These are phyloP conservation scores for Saccharomyces jurei DNA, from an alignment of 805 yeast species.

Conservation along the genomic window DNA sequence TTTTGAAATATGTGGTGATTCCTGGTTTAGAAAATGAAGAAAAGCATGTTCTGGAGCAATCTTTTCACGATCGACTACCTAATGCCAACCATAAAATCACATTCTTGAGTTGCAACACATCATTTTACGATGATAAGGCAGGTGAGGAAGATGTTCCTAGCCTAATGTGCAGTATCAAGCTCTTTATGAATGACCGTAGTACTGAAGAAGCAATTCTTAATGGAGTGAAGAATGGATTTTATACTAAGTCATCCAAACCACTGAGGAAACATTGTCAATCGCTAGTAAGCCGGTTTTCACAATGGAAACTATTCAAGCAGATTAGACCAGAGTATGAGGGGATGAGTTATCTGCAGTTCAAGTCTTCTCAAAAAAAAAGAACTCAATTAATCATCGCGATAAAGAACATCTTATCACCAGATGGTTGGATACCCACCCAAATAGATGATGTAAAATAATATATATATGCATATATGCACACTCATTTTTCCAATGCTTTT, in stretches of 20 bases:
- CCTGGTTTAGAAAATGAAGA: constrained; percentile 22
- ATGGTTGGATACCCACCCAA: constrained; percentile 41
- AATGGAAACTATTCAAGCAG: constrained; percentile 17
- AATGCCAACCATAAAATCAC: constrained; percentile 1
- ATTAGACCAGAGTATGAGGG: constrained; percentile 1
- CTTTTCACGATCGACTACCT: constrained; percentile 7
- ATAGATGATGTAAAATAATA: constrained; percentile 31
- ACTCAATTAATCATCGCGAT: constrained; percentile 25
- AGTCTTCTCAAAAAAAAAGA: constrained; percentile 25
- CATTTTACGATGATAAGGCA: constrained; percentile 16
- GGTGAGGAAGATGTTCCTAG: constrained; percentile 13
- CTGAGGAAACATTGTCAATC: constrained; percentile 37
- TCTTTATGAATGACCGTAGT: constrained; percentile 3
- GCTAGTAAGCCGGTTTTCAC: constrained; percentile 18
- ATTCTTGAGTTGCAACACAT: constrained; percentile 7
- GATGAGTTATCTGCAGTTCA: constrained; percentile 29
- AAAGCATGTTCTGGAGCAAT: constrained; percentile 4
- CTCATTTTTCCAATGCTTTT: background rate
- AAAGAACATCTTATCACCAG: constrained; percentile 25
- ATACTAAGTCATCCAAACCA: constrained; percentile 35
- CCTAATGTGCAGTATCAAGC: constrained; percentile 13
- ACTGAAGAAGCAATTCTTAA: constrained; percentile 37
- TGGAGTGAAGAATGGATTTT: constrained; percentile 56
- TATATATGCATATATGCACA: background rate
- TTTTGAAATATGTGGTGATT: constrained; percentile 43